A percentile compares a stretch with the other conserved stretches of the same genome.
These are phyloP conservation scores for Phytophthora pisi DNA, from an alignment of 352 stramenopile species.

Conservation along the genomic window DNA sequence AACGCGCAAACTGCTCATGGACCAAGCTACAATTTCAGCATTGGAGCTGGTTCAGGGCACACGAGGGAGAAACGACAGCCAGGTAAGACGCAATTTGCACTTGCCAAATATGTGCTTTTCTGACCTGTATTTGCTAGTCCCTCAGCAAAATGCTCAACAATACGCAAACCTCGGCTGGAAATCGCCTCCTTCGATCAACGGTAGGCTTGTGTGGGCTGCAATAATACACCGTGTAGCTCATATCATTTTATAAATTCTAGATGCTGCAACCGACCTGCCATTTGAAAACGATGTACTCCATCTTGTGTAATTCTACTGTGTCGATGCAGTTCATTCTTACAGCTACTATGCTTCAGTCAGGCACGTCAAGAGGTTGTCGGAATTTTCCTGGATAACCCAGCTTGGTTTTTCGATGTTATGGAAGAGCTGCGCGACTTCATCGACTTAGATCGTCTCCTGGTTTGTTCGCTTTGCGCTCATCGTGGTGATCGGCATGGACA, in stretches of 20 bases:
- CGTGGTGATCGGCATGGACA: neutral
- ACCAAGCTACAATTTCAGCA: conserved; percentile 77
- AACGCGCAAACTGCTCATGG: conserved; percentile 77
- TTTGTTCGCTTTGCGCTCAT: conserved; percentile 22
- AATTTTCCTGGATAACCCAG: conserved; percentile 78
- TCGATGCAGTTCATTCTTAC: neutral
- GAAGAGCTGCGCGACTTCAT: conserved; percentile 75
- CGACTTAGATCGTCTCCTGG: conserved; percentile 78
- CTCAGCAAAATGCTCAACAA: conserved; percentile 81
- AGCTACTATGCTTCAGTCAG: conserved; percentile 40
- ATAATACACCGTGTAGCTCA: neutral
- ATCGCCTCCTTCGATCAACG: conserved; percentile 77
- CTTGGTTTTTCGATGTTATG: conserved; percentile 83
- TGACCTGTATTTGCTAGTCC: conserved; percentile 44
- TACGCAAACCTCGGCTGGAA: conserved; percentile 77
- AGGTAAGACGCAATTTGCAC: conserved; percentile 40
- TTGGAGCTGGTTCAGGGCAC: conserved; percentile 74
- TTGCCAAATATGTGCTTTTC: neutral
- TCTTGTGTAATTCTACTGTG: neutral
- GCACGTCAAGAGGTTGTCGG: conserved; percentile 73
- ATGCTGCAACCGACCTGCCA: conserved; percentile 81
- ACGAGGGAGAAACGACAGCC: conserved; percentile 53
- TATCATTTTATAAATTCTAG: conserved; percentile 33
- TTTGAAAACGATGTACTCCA: conserved; percentile 77
- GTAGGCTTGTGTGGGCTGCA: conserved; percentile 31